A percentile compares a stretch with the other conserved stretches of the same genome.
Evolutionary conservation across 371 early-diverging fungal genomes (phyloP).

Genomic region (Mucor velutinosus): DNA sequence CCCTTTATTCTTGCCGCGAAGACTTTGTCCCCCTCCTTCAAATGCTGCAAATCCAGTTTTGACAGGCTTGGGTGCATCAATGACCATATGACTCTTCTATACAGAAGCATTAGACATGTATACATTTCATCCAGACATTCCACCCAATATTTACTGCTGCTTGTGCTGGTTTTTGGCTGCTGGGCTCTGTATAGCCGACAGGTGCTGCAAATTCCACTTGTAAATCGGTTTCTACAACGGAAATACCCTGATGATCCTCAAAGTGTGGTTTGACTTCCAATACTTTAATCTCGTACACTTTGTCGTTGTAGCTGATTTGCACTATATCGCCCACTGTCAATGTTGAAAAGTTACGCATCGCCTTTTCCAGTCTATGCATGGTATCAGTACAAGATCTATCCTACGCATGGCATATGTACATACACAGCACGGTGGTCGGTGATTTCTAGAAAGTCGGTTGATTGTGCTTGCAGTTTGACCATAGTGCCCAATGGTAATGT

Average conservation of each 20-base stretch:
- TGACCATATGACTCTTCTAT: constrained; percentile 57
- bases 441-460: constrained; percentile 97
- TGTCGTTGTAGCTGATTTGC: constrained; percentile 90
- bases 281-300: constrained; percentile 88
- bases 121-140: neutral
- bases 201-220: constrained; percentile 99
- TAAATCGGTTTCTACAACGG: constrained; percentile 98
- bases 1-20: constrained; percentile 47
- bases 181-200: constrained; percentile 95
- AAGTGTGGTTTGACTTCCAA: constrained; percentile 87
- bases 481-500: constrained; percentile 87
- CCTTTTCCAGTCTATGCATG: constrained; percentile 82
- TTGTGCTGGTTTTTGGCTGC: constrained; percentile 40
- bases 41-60: constrained; percentile 44
- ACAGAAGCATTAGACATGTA: neutral
- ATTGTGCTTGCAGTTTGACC: constrained; percentile 98
- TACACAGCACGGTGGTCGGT: constrained; percentile 97
- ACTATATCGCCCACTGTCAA: constrained; percentile 95
- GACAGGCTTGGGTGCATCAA: constrained; percentile 44
- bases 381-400: neutral
- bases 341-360: constrained; percentile 93
- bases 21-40: constrained; percentile 43
- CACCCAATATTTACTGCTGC: constrained; percentile 36
- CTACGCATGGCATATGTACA: constrained; percentile 12
- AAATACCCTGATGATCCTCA: constrained; percentile 76